Evolutionary conservation across 148 eudicot species (phyloP), one percentile per base, ranked within the genome.

Genomic region (Camellia lanceoleosa): DNA sequence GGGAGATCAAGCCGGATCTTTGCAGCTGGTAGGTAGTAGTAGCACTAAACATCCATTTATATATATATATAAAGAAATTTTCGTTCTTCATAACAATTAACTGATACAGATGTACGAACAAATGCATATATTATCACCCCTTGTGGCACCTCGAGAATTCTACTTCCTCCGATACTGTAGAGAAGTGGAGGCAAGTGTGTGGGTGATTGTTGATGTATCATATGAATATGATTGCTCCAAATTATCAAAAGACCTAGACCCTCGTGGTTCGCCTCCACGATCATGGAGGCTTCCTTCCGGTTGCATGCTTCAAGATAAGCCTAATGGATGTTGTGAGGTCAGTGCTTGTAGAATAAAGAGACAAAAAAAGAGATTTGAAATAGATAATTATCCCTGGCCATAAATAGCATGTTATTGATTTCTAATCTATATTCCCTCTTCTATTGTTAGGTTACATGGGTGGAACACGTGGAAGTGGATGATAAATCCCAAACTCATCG

Each of bases 261-360:
- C 79, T 44, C 56, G 47, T 79, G 68, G 30, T 73, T 58, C 78
- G 19, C 71, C 86, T 7, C 79, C 82, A 63, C 84, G 73, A 42
- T 83, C 79, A 30, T 89, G 90, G 91, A 86, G 81, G 84, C 81
- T 79, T 77, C 95, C 95, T 77, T 91, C 95, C 15, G 93, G 95
- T 3, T 91, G 88, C 80, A 76, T 88, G 84, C 82, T 91, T 83
- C 72, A 88, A 79, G 83, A 83, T 61, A 66, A 78, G 80, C 68
- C 88, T 4, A 80, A 87, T 79, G 87, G 87, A 64, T 54, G 77
- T 78, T 88, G 84, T 47, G 80, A 75, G 83, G 91, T 84, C 56
- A 78, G 76, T 23, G 51, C 63, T 76, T 56, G 38, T 30, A 30
- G 38, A 30, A 30, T 30, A 30, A 30, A 30, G 38, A 30, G 38